A percentile compares a stretch with the other conserved stretches of the same genome.
Conservation (phyloP, 1,139 yeast species). For the Pichia cactophila region DNA sequence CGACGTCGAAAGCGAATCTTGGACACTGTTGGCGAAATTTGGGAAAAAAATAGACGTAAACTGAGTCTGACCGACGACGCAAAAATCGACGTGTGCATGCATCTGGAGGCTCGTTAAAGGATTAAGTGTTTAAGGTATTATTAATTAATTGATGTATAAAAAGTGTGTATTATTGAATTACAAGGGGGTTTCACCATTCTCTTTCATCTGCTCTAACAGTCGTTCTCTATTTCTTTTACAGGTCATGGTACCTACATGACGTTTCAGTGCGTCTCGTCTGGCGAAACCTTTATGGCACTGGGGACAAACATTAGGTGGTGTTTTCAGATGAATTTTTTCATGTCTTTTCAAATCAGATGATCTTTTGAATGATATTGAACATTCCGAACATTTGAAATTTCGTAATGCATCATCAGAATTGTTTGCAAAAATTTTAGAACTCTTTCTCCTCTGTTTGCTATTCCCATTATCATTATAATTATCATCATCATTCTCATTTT, state of each 20-base stretch:
- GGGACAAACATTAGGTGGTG: constrained; percentile 64
- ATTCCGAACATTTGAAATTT: constrained; percentile 38
- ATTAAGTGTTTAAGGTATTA: background rate
- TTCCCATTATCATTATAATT: background rate
- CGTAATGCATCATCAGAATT: constrained; percentile 13
- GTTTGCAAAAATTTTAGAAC: background rate
- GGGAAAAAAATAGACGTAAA: too few species aligned
- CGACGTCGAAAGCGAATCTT: background rate
- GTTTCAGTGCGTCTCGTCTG: constrained; percentile 67
- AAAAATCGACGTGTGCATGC: background rate
- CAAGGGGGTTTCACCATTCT: background rate
- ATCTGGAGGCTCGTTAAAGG: background rate
- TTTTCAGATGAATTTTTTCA: constrained; percentile 35
- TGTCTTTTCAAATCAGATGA: constrained; percentile 62
- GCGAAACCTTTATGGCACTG: constrained; percentile 78
- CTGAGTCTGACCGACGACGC: too few species aligned
- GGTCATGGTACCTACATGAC: constrained; percentile 65
- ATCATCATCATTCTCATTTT: background rate
- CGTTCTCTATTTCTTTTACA: constrained; percentile 62
- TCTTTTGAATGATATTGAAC: constrained; percentile 52
- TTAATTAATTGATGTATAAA: background rate
- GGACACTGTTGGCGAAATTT: too few species aligned
- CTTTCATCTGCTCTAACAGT: constrained; percentile 21
- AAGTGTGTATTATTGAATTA: background rate
- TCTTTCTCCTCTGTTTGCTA: background rate